A percentile compares a stretch with the other conserved stretches of the same genome.
These are phyloP conservation scores for Fragosphaeria purpurea DNA, from an alignment of 2,329 filamentous ascomycete species.

Conservation along the genomic window DNA sequence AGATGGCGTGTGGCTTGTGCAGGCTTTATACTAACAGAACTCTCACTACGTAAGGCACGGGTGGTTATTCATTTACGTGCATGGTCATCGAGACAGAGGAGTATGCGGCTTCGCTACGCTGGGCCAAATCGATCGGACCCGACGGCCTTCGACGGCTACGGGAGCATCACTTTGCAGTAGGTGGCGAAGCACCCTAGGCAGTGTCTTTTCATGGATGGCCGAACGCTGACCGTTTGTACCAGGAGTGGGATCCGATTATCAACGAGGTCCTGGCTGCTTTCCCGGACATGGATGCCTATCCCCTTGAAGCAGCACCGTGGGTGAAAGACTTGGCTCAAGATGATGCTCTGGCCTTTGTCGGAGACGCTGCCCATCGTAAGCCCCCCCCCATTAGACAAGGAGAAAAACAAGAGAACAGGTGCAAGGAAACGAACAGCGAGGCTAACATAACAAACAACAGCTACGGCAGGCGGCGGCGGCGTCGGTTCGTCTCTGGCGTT, in stretches of 20 bases:
- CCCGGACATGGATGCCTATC: slow-evolving; percentile 9
- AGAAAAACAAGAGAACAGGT: no score
- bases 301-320: slow-evolving; percentile 6
- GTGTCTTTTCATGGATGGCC: no score
- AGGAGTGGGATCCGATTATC: slow-evolving; percentile 5
- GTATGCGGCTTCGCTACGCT: slow-evolving; percentile 5
- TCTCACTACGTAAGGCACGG: neutral
- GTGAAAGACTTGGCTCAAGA: slow-evolving; percentile 6
- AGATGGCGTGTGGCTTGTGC: no score
- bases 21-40: no score
- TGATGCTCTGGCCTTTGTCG: slow-evolving; percentile 8
- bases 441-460: neutral
- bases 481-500: slow-evolving; percentile 5
- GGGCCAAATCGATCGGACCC: slow-evolving; percentile 5
- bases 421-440: no score
- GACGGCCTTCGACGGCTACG: slow-evolving; percentile 3
- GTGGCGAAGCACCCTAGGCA: no score
- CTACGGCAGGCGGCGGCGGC: slow-evolving; percentile 8
- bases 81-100: slow-evolving; percentile 4
- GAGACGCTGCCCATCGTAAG: slow-evolving; percentile 9
- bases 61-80: slow-evolving; percentile 6
- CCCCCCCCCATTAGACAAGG: no score
- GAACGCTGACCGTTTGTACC: no score
- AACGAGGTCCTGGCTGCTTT: slow-evolving; percentile 4
- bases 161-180: neutral